Evolutionary conservation across 257 asterid species (phyloP).

Genomic region (Eucommia ulmoides): DNA sequence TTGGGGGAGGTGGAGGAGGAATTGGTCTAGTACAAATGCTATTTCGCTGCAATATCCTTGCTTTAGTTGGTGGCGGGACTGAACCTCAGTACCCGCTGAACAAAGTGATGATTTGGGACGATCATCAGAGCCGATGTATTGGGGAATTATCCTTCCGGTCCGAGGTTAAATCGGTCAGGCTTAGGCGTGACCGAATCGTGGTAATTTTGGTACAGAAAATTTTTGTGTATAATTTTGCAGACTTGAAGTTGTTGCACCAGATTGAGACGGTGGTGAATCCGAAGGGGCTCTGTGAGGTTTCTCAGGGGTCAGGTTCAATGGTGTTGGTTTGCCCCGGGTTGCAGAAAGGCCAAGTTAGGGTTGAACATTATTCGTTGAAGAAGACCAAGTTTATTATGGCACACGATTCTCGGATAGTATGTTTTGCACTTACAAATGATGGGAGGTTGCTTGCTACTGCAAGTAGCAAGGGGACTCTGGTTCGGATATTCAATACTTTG

Average conservation of each 20-base stretch:
- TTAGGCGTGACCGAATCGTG: constrained; percentile 60
- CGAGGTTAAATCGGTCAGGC: constrained; percentile 74
- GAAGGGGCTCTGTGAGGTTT: constrained; percentile 76
- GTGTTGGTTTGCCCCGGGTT: constrained; percentile 80
- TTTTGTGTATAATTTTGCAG: constrained; percentile 69
- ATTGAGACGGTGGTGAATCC: constrained; percentile 78
- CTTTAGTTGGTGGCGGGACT: constrained; percentile 78
- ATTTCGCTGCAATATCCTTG: constrained; percentile 67
- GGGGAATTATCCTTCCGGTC: constrained; percentile 82
- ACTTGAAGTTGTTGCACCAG: constrained; percentile 74
- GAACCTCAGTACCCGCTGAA: constrained; percentile 66
- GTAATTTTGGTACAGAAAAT: constrained; percentile 71
- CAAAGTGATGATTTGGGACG: constrained; percentile 97
- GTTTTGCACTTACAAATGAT: constrained; percentile 68
- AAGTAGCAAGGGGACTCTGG: constrained; percentile 77
- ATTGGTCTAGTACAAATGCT: constrained; percentile 83
- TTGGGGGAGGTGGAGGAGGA: constrained; percentile 36
- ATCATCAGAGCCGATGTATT: constrained; percentile 65
- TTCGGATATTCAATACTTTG: constrained; percentile 58
- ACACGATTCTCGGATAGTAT: constrained; percentile 62
- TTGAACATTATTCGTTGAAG: constrained; percentile 66
- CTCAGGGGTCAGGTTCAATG: constrained; percentile 59
- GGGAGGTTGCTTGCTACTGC: constrained; percentile 81
- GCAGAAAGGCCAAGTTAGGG: constrained; percentile 84
- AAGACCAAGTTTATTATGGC: constrained; percentile 70